Conservation (phyloP, 2,329 filamentous ascomycete genomes). For the Rhytidhysteron rufulum region DNA sequence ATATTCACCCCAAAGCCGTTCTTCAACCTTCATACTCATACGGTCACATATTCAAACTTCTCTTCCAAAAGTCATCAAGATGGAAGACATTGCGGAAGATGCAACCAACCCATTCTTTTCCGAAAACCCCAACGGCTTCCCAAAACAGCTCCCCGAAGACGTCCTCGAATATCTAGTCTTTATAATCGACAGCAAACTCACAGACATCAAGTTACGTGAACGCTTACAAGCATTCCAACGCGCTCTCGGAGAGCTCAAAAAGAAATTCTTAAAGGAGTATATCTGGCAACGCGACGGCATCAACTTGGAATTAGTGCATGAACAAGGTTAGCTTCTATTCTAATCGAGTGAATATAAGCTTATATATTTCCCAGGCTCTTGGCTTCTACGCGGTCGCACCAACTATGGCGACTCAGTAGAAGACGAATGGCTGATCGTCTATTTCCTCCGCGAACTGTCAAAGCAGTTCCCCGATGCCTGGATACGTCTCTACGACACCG, state of each 20-base stretch:
- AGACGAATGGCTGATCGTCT: slow-evolving; percentile 96
- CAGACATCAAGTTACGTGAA: slow-evolving; percentile 55
- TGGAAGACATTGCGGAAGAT: too few species aligned
- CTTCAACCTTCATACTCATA: too few species aligned
- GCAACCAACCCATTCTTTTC: too few species aligned
- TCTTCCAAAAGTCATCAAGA: too few species aligned
- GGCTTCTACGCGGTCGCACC: slow-evolving; percentile 69
- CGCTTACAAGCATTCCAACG: slow-evolving; percentile 70
- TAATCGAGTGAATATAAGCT: too few species aligned
- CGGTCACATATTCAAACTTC: too few species aligned
- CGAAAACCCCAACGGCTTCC: slow-evolving; percentile 62
- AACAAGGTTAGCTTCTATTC: slow-evolving; percentile 51
- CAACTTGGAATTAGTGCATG: slow-evolving; percentile 57
- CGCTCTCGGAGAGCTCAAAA: slow-evolving; percentile 60
- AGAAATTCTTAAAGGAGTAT: slow-evolving; percentile 70
- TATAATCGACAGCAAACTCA: slow-evolving; percentile 57
- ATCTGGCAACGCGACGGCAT: slow-evolving; percentile 94
- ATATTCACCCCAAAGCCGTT: too few species aligned
- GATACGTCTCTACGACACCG: slow-evolving; percentile 78
- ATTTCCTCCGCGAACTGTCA: slow-evolving; percentile 77
- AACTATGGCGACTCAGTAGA: slow-evolving; percentile 93
- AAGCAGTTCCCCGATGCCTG: slow-evolving; percentile 69
- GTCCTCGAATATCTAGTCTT: slow-evolving; percentile 82
- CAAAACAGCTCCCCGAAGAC: slow-evolving; percentile 72
- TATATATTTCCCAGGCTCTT: slow-evolving; percentile 41